Evolutionary conservation across 768 basidiomycete genomes (phyloP).

Genomic region (Rhizopogon rudus): DNA sequence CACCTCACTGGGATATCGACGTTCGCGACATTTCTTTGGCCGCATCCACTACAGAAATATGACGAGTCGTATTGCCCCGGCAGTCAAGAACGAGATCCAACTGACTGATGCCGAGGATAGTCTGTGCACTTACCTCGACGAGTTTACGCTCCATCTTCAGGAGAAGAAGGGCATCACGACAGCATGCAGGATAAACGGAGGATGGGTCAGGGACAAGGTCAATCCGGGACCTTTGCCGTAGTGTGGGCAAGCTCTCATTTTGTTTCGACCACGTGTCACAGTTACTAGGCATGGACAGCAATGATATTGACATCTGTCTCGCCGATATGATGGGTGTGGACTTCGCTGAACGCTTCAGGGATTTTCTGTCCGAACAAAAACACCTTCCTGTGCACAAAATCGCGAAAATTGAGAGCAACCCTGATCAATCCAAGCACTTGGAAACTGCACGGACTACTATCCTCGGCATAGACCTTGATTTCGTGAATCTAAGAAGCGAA

Average conservation of each 20-base stretch:
- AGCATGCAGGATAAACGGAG: slow-evolving; percentile 89
- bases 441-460: slow-evolving; percentile 89
- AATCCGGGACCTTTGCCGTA: slow-evolving; percentile 13
- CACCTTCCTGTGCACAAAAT: slow-evolving; percentile 42
- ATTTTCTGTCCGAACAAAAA: slow-evolving; percentile 38
- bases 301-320: slow-evolving; percentile 93
- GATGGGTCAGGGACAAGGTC: slow-evolving; percentile 99
- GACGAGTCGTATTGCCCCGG: slow-evolving; percentile 28
- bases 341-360: slow-evolving; percentile 77
- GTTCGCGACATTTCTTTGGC: slow-evolving; percentile 2
- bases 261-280: slow-evolving; percentile 23
- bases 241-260: slow-evolving; percentile 8
- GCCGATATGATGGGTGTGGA: slow-evolving; percentile 84
- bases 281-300: slow-evolving; percentile 77
- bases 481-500: slow-evolving; percentile 92
- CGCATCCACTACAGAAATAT: slow-evolving; percentile 16
- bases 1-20: neutral
- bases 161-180: slow-evolving; percentile 48
- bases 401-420: slow-evolving; percentile 86
- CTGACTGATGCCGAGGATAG: slow-evolving; percentile 65
- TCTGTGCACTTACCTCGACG: slow-evolving; percentile 76
- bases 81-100: slow-evolving; percentile 34
- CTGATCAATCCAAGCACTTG: slow-evolving; percentile 96
- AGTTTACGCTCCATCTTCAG: slow-evolving; percentile 58
- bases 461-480: slow-evolving; percentile 80